Percentiles rank a stretch among this genome's conserved stretches.
Evolutionary conservation across 106 monocot species (phyloP).

Genomic region (Dioscorea alata): DNA sequence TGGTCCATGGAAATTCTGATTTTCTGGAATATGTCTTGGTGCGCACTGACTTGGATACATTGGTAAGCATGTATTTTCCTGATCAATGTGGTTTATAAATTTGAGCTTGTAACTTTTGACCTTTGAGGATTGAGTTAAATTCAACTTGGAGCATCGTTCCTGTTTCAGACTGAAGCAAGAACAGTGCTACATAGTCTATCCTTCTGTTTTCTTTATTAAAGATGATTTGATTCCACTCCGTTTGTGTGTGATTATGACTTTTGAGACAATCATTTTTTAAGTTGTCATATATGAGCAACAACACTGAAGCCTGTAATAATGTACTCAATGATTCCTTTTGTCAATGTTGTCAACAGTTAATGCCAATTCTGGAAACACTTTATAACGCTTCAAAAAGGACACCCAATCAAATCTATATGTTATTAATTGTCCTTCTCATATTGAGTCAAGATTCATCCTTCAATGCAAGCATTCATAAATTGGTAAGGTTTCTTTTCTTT

Average conservation of each 20-base stretch:
- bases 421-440: slow-evolving; percentile 88
- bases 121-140: too few species aligned
- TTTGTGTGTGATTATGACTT: too few species aligned
- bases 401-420: slow-evolving; percentile 96
- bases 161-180: too few species aligned
- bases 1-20: slow-evolving; percentile 87
- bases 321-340: not conserved
- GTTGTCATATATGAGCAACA: not conserved
- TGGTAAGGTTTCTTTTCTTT: slow-evolving; percentile 38
- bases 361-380: slow-evolving; percentile 93
- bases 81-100: not conserved
- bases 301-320: not conserved
- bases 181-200: too few species aligned
- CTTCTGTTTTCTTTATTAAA: too few species aligned
- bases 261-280: too few species aligned
- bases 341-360: slow-evolving; percentile 45
- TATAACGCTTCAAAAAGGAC: slow-evolving; percentile 88
- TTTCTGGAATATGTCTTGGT: slow-evolving; percentile 95
- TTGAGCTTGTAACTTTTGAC: not conserved
- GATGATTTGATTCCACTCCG: too few species aligned
- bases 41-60: slow-evolving; percentile 95
- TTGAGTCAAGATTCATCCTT: slow-evolving; percentile 99
- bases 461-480: slow-evolving; percentile 93
- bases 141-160: too few species aligned
- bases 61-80: slow-evolving; percentile 43